These are phyloP conservation scores for Lotmaria passim DNA, from an alignment of 208 protist genomes.

Conservation along the genomic window DNA sequence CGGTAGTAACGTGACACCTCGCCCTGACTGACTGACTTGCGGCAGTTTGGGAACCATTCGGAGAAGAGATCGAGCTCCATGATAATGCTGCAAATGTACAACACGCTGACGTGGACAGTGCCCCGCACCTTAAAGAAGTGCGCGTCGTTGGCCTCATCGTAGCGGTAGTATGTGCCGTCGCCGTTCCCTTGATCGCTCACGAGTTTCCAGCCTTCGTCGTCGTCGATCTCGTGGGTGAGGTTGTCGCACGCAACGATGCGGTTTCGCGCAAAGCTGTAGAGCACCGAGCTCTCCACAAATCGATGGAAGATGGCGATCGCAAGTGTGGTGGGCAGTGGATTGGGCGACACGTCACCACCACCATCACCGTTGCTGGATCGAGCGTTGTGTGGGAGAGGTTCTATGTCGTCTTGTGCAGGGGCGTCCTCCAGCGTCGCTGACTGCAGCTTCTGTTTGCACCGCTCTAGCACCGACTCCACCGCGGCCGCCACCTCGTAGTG, in stretches of 20 bases:
- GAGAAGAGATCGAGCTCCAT: slow-evolving; percentile 68
- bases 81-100: slow-evolving; percentile 49
- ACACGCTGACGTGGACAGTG: slow-evolving; percentile 37
- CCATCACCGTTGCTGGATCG: not conserved
- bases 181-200: slow-evolving; percentile 32
- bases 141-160: slow-evolving; percentile 35
- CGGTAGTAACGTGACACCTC: slow-evolving; percentile 59
- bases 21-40: slow-evolving; percentile 36
- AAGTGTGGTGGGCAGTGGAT: slow-evolving; percentile 34
- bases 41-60: slow-evolving; percentile 61
- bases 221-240: slow-evolving; percentile 39
- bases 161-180: slow-evolving; percentile 52
- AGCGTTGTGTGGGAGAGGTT: slow-evolving; percentile 18
- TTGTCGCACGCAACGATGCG: slow-evolving; percentile 35
- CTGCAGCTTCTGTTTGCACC: slow-evolving; percentile 23
- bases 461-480: slow-evolving; percentile 35
- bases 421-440: slow-evolving; percentile 29
- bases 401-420: slow-evolving; percentile 19
- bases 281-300: slow-evolving; percentile 39
- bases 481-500: slow-evolving; percentile 56
- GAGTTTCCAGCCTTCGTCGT: slow-evolving; percentile 36
- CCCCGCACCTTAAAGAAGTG: slow-evolving; percentile 67
- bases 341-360: slow-evolving; percentile 9
- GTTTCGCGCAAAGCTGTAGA: slow-evolving; percentile 39
- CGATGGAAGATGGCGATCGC: slow-evolving; percentile 40